Evolutionary conservation across 106 monocot genomes (phyloP).

Genomic region (Amphibolis antarctica): DNA sequence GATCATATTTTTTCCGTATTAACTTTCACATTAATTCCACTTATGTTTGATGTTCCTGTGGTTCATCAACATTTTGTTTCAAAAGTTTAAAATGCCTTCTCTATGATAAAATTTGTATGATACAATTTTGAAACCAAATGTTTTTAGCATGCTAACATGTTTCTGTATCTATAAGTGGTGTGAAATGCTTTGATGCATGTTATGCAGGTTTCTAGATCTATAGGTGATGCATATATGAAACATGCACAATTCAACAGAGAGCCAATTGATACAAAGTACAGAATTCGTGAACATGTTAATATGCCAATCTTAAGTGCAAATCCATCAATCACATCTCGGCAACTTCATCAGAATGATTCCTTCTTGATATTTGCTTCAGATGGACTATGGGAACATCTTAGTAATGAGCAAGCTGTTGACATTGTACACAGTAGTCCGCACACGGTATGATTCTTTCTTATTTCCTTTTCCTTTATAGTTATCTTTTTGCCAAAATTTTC

Average conservation of each 20-base stretch:
- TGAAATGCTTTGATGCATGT: too few species aligned
- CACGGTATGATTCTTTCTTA: constrained; percentile 27
- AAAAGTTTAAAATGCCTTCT: too few species aligned
- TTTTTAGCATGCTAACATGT: too few species aligned
- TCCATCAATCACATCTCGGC: constrained; percentile 43
- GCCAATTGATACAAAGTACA: constrained; percentile 43
- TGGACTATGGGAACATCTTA: constrained; percentile 76
- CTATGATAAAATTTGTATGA: too few species aligned
- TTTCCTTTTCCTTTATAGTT: too few species aligned
- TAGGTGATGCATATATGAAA: constrained; percentile 60
- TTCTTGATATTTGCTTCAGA: constrained; percentile 69
- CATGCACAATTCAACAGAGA: constrained; percentile 50
- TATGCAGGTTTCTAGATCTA: constrained; percentile 53
- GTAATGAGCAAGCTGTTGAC: constrained; percentile 58
- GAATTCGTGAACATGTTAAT: constrained; percentile 42
- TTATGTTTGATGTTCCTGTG: too few species aligned
- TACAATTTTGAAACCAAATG: too few species aligned
- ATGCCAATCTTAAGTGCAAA: constrained; percentile 51
- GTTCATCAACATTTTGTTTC: too few species aligned
- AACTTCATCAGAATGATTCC: constrained; percentile 47
- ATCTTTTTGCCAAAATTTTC: too few species aligned
- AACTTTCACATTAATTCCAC: too few species aligned
- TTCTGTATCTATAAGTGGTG: too few species aligned
- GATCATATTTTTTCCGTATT: too few species aligned
- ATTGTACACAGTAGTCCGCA: constrained; percentile 42